Evolutionary conservation across 306 rosid genomes (phyloP), one percentile per base, ranked within the genome.

Genomic region (Leucaena leucocephala): DNA sequence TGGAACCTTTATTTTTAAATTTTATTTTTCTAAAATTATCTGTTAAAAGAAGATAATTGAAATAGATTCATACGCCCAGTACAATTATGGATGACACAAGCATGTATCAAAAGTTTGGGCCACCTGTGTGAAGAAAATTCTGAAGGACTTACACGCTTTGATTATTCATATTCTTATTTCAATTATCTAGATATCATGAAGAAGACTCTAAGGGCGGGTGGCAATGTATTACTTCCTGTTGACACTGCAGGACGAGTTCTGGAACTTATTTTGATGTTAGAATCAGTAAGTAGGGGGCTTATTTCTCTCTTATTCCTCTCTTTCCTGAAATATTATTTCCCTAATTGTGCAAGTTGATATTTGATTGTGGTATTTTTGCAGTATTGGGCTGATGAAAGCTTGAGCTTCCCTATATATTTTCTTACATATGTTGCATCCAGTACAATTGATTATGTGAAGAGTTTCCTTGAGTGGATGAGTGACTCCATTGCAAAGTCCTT

Each of bases 401-500:
- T 95, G 88, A 83, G 69, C 81, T 95, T 79, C 84, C 98, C 98
- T 77, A 89, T 95, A 78, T 95, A 77, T 82, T 91, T 95, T 73
- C 85, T 95, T 36, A 91, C 99, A 62, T 90, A 87, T 73, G 96
- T 95, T 83, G 83, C 99, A 81, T 86, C 98, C 62, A 95, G 98
- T 87, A 93, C 96, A 78, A 86, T 92, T 73, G 97, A 95, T 87
- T 95, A 88, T 48, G 89, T 93, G 78, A 91, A 90, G 87, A 93
- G 93, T 88, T 95, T 93, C 89, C 96, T 95, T 42, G 97, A 95
- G 87, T 95, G 99, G 99, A 95, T 95, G 99, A 95, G 98, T 83
- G 99, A 95, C 81, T 79, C 92, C 81, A 95, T 95, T 42, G 94
- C 97, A 21, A 95, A 95, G 87, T 93, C 99, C 74, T 95, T 95